phyloP scores from a whole-genome alignment of 345 rosid species.

The Diplotaxis tenuifolia region DNA sequence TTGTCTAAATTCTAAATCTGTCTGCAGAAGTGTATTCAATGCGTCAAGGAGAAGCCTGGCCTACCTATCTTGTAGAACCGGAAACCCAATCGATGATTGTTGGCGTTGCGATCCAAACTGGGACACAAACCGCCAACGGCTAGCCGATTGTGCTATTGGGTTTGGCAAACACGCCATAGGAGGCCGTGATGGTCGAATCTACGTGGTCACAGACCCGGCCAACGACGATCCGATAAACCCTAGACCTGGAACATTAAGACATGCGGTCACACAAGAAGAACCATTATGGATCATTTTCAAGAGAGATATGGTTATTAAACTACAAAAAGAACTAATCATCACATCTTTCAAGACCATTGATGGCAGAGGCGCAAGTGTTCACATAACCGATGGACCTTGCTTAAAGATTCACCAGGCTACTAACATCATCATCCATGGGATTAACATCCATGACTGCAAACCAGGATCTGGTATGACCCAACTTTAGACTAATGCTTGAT shows the following conservation, averaged over 20 bases:
- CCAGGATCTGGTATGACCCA: conserved; percentile 31
- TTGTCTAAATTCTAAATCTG: neutral
- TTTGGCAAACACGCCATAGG: conserved; percentile 75
- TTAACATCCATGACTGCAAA: conserved; percentile 76
- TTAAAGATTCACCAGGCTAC: conserved; percentile 57
- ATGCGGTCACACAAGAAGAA: conserved; percentile 70
- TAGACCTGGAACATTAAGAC: conserved; percentile 64
- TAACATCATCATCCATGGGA: conserved; percentile 76
- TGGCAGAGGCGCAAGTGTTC: conserved; percentile 79
- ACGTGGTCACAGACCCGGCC: conserved; percentile 56
- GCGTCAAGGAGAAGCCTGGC: conserved; percentile 69
- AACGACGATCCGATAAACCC: conserved; percentile 62
- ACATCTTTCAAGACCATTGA: conserved; percentile 75
- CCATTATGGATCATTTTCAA: conserved; percentile 78
- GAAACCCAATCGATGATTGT: conserved; percentile 80
- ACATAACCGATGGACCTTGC: conserved; percentile 73
- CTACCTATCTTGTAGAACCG: conserved; percentile 63
- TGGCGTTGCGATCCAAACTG: conserved; percentile 80
- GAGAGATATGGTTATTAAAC: conserved; percentile 67
- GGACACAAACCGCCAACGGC: conserved; percentile 62
- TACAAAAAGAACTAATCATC: conserved; percentile 61
- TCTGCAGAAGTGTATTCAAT: conserved; percentile 58
- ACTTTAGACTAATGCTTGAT: neutral
- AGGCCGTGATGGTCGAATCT: conserved; percentile 61
- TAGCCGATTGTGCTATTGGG: conserved; percentile 80